These are phyloP conservation scores for Syncephalastrum monosporum DNA, from an alignment of 371 early-diverging fungal genomes.

Conservation along the genomic window DNA sequence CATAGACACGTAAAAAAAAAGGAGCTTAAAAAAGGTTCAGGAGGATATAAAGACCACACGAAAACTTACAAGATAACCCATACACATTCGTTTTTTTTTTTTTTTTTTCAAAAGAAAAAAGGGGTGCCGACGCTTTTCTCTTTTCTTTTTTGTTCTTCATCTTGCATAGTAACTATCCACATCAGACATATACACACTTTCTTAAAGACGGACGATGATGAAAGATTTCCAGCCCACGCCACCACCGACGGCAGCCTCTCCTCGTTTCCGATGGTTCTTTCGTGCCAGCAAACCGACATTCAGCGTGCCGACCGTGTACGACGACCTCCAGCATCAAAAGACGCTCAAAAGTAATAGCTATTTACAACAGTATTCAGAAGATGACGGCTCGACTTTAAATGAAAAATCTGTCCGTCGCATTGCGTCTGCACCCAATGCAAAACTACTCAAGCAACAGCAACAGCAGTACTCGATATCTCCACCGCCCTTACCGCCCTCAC, in stretches of 20 bases:
- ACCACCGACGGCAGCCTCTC: no score
- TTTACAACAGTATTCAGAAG: conserved; percentile 6
- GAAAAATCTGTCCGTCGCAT: conserved; percentile 33
- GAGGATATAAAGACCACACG: no score
- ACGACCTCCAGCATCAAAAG: conserved; percentile 16
- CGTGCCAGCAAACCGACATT: conserved; percentile 2
- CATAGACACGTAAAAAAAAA: no score
- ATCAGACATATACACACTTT: background rate
- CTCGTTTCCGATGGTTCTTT: no score
- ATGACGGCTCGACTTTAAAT: background rate
- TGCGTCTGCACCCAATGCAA: conserved; percentile 41
- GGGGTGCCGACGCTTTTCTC: background rate
- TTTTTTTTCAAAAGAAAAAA: background rate
- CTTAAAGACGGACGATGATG: background rate
- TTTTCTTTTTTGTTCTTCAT: background rate
- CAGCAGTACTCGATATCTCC: conserved; percentile 17
- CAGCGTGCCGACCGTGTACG: conserved; percentile 14
- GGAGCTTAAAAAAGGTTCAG: no score
- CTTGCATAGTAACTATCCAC: background rate
- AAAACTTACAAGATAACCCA: no score
- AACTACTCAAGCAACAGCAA: conserved; percentile 5
- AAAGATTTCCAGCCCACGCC: no score
- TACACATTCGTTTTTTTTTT: no score
- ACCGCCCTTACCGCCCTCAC: conserved; percentile 1
- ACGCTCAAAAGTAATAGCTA: conserved; percentile 21